A percentile compares a stretch with the other conserved stretches of the same genome.
phyloP scores from a whole-genome alignment of 805 yeast genomes.

The Wickerhamiella bombiphila region DNA sequence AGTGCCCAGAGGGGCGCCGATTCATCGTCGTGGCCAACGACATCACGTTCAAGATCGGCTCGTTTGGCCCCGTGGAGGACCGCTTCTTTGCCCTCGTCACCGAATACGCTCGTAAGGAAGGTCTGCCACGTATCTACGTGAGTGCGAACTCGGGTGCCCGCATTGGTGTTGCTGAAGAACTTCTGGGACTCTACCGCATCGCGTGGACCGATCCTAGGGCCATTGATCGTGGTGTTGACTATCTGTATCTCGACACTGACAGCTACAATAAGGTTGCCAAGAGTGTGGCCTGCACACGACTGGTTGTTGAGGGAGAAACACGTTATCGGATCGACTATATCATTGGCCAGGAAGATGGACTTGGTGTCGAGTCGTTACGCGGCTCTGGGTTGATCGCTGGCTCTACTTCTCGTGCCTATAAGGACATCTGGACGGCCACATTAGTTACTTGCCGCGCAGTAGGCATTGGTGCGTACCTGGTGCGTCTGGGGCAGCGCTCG shows the following conservation, averaged over 20 bases:
- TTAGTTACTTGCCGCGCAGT: constrained; percentile 98
- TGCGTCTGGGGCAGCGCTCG: constrained; percentile 96
- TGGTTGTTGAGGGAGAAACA: constrained; percentile 73
- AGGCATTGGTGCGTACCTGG: constrained; percentile 98
- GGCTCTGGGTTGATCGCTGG: constrained; percentile 99
- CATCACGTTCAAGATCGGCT: constrained; percentile 95
- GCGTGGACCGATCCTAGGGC: constrained; percentile 74
- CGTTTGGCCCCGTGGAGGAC: constrained; percentile 96
- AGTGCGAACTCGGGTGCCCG: constrained; percentile 99
- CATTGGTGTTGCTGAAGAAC: constrained; percentile 94
- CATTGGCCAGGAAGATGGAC: constrained; percentile 87
- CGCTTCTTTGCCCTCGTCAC: constrained; percentile 83
- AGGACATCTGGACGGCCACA: constrained; percentile 94
- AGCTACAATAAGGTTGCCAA: constrained; percentile 35
- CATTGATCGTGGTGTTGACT: constrained; percentile 78
- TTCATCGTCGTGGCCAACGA: constrained; percentile 90
- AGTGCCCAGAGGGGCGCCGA: constrained; percentile 92
- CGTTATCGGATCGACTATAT: constrained; percentile 71
- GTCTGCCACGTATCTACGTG: constrained; percentile 88
- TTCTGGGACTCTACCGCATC: constrained; percentile 75
- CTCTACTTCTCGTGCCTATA: constrained; percentile 93
- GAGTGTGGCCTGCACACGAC: constrained; percentile 27
- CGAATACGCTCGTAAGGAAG: constrained; percentile 74
- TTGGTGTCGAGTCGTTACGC: constrained; percentile 96
- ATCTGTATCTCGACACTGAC: constrained; percentile 66